Conservation (phyloP, 441 rosid genomes). For the Syzygium syzygioides region DNA sequence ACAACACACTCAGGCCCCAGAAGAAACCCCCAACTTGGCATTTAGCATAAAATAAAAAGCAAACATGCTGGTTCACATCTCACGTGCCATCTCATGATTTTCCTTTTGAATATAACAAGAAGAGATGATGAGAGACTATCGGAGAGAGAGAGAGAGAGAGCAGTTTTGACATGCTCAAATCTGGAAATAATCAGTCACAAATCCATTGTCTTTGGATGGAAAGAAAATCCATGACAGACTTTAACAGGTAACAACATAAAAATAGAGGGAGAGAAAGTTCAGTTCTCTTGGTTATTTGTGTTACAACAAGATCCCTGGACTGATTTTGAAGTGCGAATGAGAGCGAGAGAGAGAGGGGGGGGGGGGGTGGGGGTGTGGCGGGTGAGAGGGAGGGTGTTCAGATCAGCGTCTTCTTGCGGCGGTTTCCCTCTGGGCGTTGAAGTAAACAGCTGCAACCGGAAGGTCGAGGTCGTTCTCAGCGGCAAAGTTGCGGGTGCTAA, state of each 20-base stretch:
- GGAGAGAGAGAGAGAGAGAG: background rate
- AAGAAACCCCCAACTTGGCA: background rate
- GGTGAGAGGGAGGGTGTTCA: background rate
- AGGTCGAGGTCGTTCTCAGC: slow-evolving; percentile 51
- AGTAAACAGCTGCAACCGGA: slow-evolving; percentile 81
- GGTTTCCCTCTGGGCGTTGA: slow-evolving; percentile 72
- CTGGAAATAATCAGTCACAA: background rate
- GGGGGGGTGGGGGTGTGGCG: background rate
- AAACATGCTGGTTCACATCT: background rate
- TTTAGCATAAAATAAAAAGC: background rate
- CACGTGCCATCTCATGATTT: background rate
- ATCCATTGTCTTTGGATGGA: background rate
- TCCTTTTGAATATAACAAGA: background rate
- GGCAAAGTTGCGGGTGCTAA: slow-evolving; percentile 56
- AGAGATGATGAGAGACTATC: background rate
- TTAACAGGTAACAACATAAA: background rate
- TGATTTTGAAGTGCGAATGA: background rate
- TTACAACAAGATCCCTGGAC: background rate
- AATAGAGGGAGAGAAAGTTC: background rate
- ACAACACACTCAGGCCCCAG: background rate
- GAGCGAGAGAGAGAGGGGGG: background rate
- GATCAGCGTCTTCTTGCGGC: slow-evolving; percentile 61
- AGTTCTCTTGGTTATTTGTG: background rate
- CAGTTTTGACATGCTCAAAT: background rate
- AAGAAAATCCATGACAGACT: background rate